Percentiles rank a stretch among this genome's conserved stretches.
Evolutionary conservation across 768 basidiomycete genomes (phyloP).

Genomic region (Amyloporia xantha): DNA sequence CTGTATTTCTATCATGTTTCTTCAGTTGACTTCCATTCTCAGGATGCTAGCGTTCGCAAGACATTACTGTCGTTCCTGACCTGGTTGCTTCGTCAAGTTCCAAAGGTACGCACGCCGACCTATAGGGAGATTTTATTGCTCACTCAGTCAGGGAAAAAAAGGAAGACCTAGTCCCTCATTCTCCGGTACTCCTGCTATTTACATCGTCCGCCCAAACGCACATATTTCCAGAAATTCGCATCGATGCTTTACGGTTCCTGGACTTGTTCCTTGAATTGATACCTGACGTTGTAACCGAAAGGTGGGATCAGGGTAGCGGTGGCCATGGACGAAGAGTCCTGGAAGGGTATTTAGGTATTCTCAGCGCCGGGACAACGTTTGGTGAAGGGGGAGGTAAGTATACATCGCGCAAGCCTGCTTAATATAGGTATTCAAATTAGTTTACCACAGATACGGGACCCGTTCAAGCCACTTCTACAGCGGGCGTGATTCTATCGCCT

Average conservation of each 20-base stretch:
- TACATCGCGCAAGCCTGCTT: neutral
- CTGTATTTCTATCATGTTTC: too few relatives aligned
- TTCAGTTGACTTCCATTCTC: too few relatives aligned
- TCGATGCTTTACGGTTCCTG: conserved; percentile 81
- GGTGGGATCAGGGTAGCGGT: conserved; percentile 52
- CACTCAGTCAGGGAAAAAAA: conserved; percentile 24
- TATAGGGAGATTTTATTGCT: neutral
- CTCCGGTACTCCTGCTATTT: conserved; percentile 73
- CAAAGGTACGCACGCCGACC: conserved; percentile 36
- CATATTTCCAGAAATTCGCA: conserved; percentile 90
- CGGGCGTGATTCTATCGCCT: conserved; percentile 59
- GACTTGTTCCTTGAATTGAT: conserved; percentile 66
- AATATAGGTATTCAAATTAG: neutral
- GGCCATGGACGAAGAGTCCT: conserved; percentile 59
- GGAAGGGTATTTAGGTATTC: conserved; percentile 75
- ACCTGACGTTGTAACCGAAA: conserved; percentile 58
- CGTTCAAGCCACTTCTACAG: conserved; percentile 47
- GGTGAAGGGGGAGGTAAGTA: conserved; percentile 47
- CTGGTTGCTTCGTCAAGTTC: conserved; percentile 66
- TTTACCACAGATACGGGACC: conserved; percentile 22
- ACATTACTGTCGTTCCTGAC: conserved; percentile 56
- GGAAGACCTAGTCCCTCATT: conserved; percentile 70
- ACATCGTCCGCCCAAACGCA: conserved; percentile 87
- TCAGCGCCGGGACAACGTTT: conserved; percentile 62
- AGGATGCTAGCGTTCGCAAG: conserved; percentile 83